Evolutionary conservation across 2,329 filamentous ascomycete genomes (phyloP), one percentile per base, ranked within the genome.

Genomic region (Scleromitrula shiraiana): DNA sequence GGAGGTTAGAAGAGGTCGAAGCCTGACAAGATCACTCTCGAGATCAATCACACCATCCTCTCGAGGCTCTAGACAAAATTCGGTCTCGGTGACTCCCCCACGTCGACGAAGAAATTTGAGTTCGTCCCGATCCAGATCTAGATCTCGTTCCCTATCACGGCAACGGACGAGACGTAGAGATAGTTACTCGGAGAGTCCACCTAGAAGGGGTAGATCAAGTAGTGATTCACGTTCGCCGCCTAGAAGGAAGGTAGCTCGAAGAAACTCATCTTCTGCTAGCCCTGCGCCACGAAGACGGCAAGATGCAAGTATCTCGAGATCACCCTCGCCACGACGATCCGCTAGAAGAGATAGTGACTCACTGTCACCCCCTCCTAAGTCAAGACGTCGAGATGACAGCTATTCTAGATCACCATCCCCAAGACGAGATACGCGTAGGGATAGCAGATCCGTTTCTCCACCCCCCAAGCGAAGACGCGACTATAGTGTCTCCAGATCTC

Each of bases 401-500:
- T 54, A 52, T 47, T 58, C 55, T 3, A 50, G 55, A 22, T 57
- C 54, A 22, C 56, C 56, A 29, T 46, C 52, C 7, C 47, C 45
- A 19, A 48, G 46, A 32, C 36, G 54, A 29, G 43, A 37, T 36
- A 47, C 4, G 33, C 42, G 53, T 20, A 47, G 49, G 22, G 50
- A 56, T 26, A 59, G 53, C 33, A 52, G 59, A 39, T 61, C 60
- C 2, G 47, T 52, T 27, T 53, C 60, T 36, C 60, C 58, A 26
- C 49, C 53, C 8, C 10, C 37, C 1, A 64, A 62, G 53, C 57
- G 60, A 50, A 56, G 59, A 51, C 52, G 59, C 48, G 54, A 57
- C 38, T 51, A 55, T 30, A 59, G 54, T 37, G 50, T 55, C 35
- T 62, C 60, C 20, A 54, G 53, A 42, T 61, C 58, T 42, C 58